Percentiles rank a stretch among this genome's conserved stretches.
These are phyloP conservation scores for Ganoderma lucidum DNA, from an alignment of 1,284 basidiomycete genomes.

Conservation along the genomic window DNA sequence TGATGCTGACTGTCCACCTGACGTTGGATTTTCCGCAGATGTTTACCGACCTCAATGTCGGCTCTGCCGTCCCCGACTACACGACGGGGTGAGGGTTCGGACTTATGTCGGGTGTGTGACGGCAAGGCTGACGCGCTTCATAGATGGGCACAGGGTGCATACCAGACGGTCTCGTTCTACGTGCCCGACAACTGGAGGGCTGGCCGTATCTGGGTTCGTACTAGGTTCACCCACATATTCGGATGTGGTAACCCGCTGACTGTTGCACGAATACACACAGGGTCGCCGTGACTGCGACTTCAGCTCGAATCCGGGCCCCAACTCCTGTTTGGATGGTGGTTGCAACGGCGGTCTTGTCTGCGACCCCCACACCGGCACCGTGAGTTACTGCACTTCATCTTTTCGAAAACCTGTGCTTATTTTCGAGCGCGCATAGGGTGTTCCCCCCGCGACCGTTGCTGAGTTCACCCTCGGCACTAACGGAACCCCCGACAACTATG, in stretches of 20 bases:
- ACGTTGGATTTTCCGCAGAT: conserved; percentile 30
- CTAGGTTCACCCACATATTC: not conserved
- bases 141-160: conserved; percentile 45
- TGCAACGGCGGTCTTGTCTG: conserved; percentile 58
- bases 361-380: conserved; percentile 48
- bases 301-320: conserved; percentile 47
- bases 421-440: conserved; percentile 38
- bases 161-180: conserved; percentile 41
- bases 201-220: conserved; percentile 48
- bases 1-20: not conserved
- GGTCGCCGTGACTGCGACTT: conserved; percentile 56
- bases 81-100: conserved; percentile 42
- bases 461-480: conserved; percentile 49
- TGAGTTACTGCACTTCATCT: conserved; percentile 26
- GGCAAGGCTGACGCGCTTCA: conserved; percentile 30
- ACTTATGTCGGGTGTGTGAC: conserved; percentile 18
- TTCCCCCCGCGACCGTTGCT: conserved; percentile 46
- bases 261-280: conserved; percentile 29
- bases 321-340: conserved; percentile 53
- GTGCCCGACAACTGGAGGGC: conserved; percentile 49
- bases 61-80: conserved; percentile 37
- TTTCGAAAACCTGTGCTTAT: not conserved
- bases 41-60: conserved; percentile 44
- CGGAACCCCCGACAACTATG: conserved; percentile 47
- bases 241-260: not conserved